A percentile compares a stretch with the other conserved stretches of the same genome.
Evolutionary conservation across 1,284 basidiomycete species (phyloP).

Genomic region (Leccinum solheimii): DNA sequence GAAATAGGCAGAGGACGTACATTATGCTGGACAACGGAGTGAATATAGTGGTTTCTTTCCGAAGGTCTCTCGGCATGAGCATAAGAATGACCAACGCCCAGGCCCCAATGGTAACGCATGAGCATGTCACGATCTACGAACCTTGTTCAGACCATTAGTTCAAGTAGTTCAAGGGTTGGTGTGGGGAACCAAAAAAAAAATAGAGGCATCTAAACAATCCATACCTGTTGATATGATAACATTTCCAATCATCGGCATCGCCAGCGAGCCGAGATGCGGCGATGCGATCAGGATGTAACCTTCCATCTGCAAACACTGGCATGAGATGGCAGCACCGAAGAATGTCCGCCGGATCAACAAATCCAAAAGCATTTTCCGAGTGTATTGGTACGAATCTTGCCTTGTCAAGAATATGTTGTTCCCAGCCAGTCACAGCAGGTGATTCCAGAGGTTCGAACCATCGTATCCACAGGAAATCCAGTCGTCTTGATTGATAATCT

Average conservation of each 20-base stretch:
- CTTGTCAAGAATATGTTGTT: neutral
- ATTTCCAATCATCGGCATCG: neutral
- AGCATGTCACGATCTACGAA: neutral
- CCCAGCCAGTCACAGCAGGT: neutral
- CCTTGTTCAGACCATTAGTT: neutral
- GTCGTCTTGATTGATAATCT: neutral
- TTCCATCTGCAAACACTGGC: neutral
- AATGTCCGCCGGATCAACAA: neutral
- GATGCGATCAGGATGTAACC: neutral
- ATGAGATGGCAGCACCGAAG: neutral
- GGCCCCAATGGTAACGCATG: neutral
- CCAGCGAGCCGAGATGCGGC: neutral
- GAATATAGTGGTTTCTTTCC: no score
- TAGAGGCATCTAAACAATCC: no score
- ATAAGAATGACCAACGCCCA: neutral
- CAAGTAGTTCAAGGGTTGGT: no score
- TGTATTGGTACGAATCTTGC: neutral
- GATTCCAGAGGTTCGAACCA: neutral
- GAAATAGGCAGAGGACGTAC: no score
- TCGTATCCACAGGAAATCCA: neutral
- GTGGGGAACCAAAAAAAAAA: no score
- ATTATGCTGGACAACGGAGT: no score
- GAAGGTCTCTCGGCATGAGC: no score
- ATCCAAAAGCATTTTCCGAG: neutral
- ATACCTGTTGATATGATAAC: neutral